phyloP scores from a whole-genome alignment of 352 stramenopile genomes.

The Pythium oligandrum region DNA sequence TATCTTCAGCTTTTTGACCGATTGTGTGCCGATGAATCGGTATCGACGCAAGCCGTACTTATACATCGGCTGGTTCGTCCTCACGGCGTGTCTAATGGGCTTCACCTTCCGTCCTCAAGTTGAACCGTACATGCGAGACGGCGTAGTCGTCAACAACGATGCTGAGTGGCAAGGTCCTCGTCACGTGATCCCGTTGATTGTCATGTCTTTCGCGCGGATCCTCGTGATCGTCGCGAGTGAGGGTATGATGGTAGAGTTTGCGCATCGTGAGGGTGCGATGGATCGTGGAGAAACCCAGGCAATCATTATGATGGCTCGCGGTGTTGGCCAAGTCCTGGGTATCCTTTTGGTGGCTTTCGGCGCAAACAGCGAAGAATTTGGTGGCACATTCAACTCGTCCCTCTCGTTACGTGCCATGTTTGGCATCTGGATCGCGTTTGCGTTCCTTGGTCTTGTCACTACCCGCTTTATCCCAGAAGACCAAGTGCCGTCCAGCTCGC shows the following conservation, averaged over 20 bases:
- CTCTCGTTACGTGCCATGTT: neutral
- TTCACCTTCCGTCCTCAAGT: neutral
- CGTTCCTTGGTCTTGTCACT: neutral
- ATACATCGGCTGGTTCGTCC: conserved; percentile 9
- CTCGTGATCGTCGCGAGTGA: conserved; percentile 11
- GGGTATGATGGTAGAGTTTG: conserved; percentile 21
- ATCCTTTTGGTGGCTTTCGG: conserved; percentile 5
- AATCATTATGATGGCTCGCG: conserved; percentile 10
- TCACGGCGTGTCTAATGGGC: too few relatives aligned
- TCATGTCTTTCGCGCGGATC: conserved; percentile 2
- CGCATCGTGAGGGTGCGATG: conserved; percentile 11
- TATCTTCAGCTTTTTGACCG: conserved; percentile 6
- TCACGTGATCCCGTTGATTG: neutral
- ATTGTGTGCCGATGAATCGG: conserved; percentile 8
- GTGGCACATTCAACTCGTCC: conserved; percentile 2
- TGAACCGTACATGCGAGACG: neutral
- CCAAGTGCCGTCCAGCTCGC: neutral
- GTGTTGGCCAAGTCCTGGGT: conserved; percentile 11
- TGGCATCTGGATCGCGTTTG: neutral
- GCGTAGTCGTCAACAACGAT: neutral
- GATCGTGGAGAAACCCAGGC: conserved; percentile 17
- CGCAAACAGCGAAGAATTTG: conserved; percentile 1
- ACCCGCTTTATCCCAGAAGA: neutral
- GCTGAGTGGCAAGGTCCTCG: neutral
- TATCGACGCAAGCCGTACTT: conserved; percentile 13